Evolutionary conservation across 2,329 filamentous ascomycete genomes (phyloP).

Genomic region (Aureobasidium uvarum): DNA sequence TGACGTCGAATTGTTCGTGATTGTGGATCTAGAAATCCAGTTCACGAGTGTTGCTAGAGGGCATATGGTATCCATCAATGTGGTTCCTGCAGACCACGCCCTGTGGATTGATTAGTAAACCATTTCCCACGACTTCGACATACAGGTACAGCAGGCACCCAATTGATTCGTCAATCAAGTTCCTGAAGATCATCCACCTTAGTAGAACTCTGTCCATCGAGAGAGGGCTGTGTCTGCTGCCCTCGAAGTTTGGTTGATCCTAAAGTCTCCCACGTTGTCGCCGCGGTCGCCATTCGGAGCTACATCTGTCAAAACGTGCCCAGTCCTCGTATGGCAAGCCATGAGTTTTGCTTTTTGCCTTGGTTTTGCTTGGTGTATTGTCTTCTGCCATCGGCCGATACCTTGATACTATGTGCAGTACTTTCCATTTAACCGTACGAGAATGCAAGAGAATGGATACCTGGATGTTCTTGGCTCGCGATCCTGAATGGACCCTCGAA

Average conservation of each 20-base stretch:
- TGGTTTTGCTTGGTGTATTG: not conserved
- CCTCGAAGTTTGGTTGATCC: not conserved
- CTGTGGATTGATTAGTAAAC: not conserved
- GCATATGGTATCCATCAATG: not conserved
- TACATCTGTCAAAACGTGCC: constrained; percentile 23
- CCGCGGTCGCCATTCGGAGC: not conserved
- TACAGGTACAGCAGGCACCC: not conserved
- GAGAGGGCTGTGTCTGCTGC: too few relatives aligned
- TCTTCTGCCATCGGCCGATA: not conserved
- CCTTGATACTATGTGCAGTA: not conserved
- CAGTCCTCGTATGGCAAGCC: not conserved
- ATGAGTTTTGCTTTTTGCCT: not conserved
- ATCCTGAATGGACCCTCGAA: not conserved
- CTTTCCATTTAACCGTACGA: not conserved
- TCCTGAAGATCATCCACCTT: constrained; percentile 1
- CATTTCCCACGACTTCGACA: not conserved
- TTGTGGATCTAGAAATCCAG: constrained; percentile 8
- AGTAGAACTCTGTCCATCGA: not conserved
- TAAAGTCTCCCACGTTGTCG: constrained; percentile 7
- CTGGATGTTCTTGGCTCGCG: not conserved
- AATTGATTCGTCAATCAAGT: not conserved
- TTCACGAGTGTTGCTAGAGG: not conserved
- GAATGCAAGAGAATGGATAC: not conserved
- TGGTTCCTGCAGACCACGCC: not conserved
- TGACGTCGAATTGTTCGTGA: constrained; percentile 10